phyloP scores from a whole-genome alignment of 495 filamentous ascomycete species.

The Penicillium odoratum region DNA sequence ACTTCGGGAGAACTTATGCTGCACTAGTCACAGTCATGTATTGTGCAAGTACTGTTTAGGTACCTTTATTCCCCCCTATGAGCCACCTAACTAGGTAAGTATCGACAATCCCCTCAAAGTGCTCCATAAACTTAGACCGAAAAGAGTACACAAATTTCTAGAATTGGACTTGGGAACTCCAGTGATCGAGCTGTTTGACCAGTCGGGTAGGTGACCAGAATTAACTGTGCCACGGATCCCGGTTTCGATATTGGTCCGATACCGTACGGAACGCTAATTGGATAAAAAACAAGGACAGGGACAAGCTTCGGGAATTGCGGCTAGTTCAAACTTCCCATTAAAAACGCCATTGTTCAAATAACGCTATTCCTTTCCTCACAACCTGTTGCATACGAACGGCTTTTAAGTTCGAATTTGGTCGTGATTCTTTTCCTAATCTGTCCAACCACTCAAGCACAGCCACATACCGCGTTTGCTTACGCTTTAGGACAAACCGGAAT shows the following conservation, averaged over 20 bases:
- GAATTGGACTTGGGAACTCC: slow-evolving; percentile 9
- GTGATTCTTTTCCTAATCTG: slow-evolving; percentile 34
- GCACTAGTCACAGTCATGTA: neutral
- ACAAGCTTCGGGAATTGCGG: neutral
- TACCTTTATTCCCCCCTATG: neutral
- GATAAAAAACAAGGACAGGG: neutral
- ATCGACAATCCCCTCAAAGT: neutral
- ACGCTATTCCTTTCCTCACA: slow-evolving; percentile 32
- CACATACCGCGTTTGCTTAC: slow-evolving; percentile 68
- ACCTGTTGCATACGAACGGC: slow-evolving; percentile 32
- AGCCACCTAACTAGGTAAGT: neutral
- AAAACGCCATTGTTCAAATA: slow-evolving; percentile 45
- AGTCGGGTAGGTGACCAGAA: slow-evolving; percentile 27
- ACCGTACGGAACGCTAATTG: slow-evolving; percentile 9
- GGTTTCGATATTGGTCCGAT: neutral
- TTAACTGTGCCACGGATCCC: slow-evolving; percentile 17
- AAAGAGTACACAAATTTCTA: slow-evolving; percentile 5
- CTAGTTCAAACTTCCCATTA: slow-evolving; percentile 13
- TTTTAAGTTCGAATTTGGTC: slow-evolving; percentile 30
- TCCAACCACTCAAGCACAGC: slow-evolving; percentile 64
- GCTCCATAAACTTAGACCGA: neutral
- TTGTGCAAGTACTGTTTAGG: neutral
- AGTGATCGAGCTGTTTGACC: slow-evolving; percentile 13
- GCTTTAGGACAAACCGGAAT: slow-evolving; percentile 61
- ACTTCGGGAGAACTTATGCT: slow-evolving; percentile 1